phyloP scores from a whole-genome alignment of 176 grass and related monocot genomes.

The Areca catechu region DNA sequence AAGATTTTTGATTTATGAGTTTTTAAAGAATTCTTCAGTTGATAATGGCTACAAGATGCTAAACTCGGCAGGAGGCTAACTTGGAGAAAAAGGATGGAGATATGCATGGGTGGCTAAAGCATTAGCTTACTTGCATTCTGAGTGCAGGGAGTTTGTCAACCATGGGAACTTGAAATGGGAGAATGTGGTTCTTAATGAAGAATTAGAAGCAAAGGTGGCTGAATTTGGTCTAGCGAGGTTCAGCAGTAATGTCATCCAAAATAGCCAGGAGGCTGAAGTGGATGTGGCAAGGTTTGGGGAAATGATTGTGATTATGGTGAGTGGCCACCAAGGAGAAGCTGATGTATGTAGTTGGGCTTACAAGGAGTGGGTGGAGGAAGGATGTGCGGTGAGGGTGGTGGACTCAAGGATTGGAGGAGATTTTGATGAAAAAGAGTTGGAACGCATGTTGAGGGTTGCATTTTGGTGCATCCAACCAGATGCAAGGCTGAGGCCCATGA shows the following conservation, averaged over 20 bases:
- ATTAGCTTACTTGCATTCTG: constrained; percentile 3
- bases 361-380: constrained; percentile 1
- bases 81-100: constrained; percentile 2
- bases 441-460: constrained; percentile 9
- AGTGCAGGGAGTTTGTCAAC: constrained; percentile 2
- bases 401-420: constrained; percentile 1
- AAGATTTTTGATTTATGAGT: constrained; percentile 9
- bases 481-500: neutral
- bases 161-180: constrained; percentile 8
- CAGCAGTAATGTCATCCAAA: neutral
- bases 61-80: constrained; percentile 6
- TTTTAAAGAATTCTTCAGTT: constrained; percentile 4
- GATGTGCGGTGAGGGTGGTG: neutral
- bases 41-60: constrained; percentile 8
- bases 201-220: constrained; percentile 2
- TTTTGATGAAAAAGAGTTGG: constrained; percentile 4
- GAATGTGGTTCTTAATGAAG: constrained; percentile 7
- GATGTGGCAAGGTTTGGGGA: constrained; percentile 9
- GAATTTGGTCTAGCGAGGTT: neutral
- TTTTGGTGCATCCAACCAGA: constrained; percentile 7
- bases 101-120: constrained; percentile 8
- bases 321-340: neutral
- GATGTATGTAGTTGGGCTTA: neutral
- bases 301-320: constrained; percentile 6
- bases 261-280: neutral